Conservation (phyloP, 2,329 filamentous ascomycete genomes). For the Colletotrichum lentis region DNA sequence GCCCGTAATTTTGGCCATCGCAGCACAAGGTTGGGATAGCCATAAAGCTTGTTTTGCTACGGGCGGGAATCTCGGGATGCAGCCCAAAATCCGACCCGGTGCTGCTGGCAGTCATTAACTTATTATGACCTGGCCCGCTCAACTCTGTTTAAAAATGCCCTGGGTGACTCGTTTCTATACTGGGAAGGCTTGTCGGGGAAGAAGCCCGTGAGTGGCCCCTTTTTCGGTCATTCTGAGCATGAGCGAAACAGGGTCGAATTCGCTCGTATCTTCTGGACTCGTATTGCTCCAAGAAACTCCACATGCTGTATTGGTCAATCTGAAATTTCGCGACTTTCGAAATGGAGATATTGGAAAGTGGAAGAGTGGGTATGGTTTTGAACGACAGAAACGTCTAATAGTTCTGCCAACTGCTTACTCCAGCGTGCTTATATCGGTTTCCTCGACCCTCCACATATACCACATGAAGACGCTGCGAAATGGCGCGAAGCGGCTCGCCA, state of each 20-base stretch:
- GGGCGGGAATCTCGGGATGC: background rate
- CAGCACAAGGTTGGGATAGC: slow-evolving; percentile 7
- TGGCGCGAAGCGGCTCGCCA: slow-evolving; percentile 80
- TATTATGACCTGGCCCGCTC: background rate
- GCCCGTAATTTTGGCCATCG: slow-evolving; percentile 1
- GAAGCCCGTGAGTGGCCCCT: background rate
- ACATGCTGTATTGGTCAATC: background rate
- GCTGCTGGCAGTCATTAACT: background rate
- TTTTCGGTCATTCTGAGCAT: background rate
- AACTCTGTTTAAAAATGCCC: background rate
- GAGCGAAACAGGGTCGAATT: background rate
- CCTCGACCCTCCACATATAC: slow-evolving; percentile 93
- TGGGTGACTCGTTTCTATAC: slow-evolving; percentile 4
- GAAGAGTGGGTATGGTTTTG: background rate
- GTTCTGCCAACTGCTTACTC: slow-evolving; percentile 48
- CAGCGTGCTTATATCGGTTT: slow-evolving; percentile 75
- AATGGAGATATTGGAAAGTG: background rate
- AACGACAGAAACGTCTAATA: background rate
- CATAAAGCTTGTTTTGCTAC: slow-evolving; percentile 28
- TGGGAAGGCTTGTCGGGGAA: background rate
- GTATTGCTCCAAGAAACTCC: background rate
- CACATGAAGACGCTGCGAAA: slow-evolving; percentile 97
- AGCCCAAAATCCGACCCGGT: background rate
- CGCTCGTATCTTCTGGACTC: background rate
- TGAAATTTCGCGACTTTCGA: slow-evolving; percentile 2